A percentile compares a stretch with the other conserved stretches of the same genome.
Evolutionary conservation across 257 asterid genomes (phyloP).

Genomic region (Paraleonurus japonicus): DNA sequence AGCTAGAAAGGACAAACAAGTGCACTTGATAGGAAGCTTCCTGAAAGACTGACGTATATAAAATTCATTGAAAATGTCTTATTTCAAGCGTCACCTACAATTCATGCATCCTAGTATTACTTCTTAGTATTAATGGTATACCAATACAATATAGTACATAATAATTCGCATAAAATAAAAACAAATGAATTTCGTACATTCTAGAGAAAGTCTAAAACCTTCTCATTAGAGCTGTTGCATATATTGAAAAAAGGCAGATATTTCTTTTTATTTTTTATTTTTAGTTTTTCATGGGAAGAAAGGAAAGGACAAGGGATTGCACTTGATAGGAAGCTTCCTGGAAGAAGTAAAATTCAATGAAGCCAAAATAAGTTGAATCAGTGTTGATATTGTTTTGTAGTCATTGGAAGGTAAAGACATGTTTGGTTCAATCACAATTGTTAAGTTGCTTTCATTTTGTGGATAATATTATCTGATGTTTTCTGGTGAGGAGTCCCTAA

Average conservation of each 20-base stretch:
- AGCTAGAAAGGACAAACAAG: not conserved
- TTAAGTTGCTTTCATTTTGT: not conserved
- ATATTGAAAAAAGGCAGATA: no score
- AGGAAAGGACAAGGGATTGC: not conserved
- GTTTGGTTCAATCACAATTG: not conserved
- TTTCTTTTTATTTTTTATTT: no score
- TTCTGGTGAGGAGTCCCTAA: not conserved
- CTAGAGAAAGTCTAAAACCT: not conserved
- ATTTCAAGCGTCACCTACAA: no score
- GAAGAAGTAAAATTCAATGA: constrained; percentile 3
- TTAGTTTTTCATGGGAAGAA: not conserved
- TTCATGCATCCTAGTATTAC: no score
- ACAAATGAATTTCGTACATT: not conserved
- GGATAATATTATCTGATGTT: not conserved
- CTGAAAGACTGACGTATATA: not conserved
- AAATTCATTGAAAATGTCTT: not conserved
- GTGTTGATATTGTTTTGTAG: not conserved
- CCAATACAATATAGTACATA: no score
- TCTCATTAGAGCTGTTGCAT: no score
- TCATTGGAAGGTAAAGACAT: not conserved
- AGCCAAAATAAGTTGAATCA: not conserved
- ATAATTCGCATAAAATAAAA: no score
- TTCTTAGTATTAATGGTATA: no score
- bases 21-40: constrained; percentile 15
- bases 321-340: constrained; percentile 19